Evolutionary conservation across 345 rosid species (phyloP).

Genomic region (Populus ilicifolia): DNA sequence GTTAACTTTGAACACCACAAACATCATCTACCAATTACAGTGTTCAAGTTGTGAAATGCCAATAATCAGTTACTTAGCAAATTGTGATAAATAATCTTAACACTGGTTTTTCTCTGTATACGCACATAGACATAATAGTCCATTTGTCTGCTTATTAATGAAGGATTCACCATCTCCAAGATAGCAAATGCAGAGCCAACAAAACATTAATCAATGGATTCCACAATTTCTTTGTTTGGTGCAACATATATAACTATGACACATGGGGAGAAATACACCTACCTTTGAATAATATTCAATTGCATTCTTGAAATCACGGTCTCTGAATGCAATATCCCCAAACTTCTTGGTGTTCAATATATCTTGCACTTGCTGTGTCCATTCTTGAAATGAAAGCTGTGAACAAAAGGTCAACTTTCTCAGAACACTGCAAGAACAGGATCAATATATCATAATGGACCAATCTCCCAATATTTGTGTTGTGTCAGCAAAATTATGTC

Average conservation of each 20-base stretch:
- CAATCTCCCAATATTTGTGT: too few species aligned
- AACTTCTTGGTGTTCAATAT: slow-evolving; percentile 78
- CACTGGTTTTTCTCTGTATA: too few species aligned
- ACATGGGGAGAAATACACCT: not conserved
- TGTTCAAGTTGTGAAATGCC: not conserved
- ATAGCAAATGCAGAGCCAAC: not conserved
- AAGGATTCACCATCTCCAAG: too few species aligned
- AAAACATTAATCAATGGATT: not conserved
- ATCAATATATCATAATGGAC: too few species aligned
- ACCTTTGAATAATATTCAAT: slow-evolving; percentile 85
- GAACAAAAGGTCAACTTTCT: not conserved
- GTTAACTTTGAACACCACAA: not conserved
- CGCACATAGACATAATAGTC: too few species aligned
- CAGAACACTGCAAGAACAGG: not conserved
- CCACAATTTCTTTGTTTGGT: not conserved
- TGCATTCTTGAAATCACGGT: slow-evolving; percentile 82
- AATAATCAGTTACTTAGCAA: too few species aligned
- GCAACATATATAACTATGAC: not conserved
- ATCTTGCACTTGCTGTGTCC: slow-evolving; percentile 95
- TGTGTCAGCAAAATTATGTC: too few species aligned
- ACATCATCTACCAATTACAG: not conserved
- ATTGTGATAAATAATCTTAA: too few species aligned
- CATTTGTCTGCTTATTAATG: too few species aligned
- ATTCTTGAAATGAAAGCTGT: slow-evolving; percentile 68
- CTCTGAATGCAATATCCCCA: slow-evolving; percentile 82